Base-by-base conservation (phyloP, 345 rosid genomes). In the Balakata baccata region DNA sequence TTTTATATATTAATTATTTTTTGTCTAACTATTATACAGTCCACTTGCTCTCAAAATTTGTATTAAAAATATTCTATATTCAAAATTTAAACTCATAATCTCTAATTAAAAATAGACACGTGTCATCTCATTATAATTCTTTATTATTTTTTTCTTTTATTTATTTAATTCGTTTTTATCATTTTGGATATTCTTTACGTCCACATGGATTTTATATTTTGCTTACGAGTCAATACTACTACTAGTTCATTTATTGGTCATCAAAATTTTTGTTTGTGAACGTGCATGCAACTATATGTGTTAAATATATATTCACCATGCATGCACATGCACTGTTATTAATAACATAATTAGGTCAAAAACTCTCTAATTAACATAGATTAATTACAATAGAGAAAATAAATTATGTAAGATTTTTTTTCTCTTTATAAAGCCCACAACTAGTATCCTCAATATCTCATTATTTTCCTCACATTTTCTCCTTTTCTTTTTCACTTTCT, bases 391-490 rank as follows among this genome's bases (percentile, higher is more conserved):
- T 43, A 43, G 47, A 29, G 0, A 54, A 64, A 69, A 57, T 1
- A 38, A 16, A 43, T 34, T 58, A 64, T 58, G n/a, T 57, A 51
- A 6, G 56, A 43, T 68, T 73, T 74, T 56, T 11, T 67, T 66
- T 54, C 13, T 0, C 60, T 70, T 85, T 85, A 87, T 81, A 87
- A 82, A 80, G 22, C 54, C 86, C 76, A 45, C 45, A 52, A 61
- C 79, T 60, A 29, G 34, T 29, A 43, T 61, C 68, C 57, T 53
- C 65, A 8, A 45, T 58, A 7, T 49, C 61, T 74, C 63, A 61
- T 39, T 53, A 75, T 68, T 69, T 5, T 51, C 39, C 69, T 14
- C 72, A 34, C 74, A 54, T 23, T 60, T 62, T 46, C 72, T 75
- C 62, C 51, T 34, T 3, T 37, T n/a, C 13, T 58, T 20, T 62